These are phyloP conservation scores for Phaseolus coccineus DNA, from an alignment of 331 rosid species.

Conservation along the genomic window DNA sequence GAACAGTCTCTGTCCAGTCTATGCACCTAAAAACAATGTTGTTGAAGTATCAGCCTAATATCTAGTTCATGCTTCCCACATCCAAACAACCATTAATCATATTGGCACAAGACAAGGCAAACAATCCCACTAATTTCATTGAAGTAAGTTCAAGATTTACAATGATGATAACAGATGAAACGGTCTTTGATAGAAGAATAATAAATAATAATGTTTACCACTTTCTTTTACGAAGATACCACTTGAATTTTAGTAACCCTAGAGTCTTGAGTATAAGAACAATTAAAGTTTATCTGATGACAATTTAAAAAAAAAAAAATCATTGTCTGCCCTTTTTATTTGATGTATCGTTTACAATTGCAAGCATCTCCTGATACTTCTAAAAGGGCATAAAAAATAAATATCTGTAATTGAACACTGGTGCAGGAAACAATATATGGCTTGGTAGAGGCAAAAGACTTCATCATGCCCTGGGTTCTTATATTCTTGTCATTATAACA, in stretches of 20 bases:
- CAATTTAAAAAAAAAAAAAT: no score
- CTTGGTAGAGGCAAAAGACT: not conserved
- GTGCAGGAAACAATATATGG: not conserved
- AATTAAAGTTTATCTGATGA: no score
- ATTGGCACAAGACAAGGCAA: not conserved
- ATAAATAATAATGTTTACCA: not conserved
- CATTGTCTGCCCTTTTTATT: no score
- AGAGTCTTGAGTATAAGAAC: no score
- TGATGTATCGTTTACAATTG: no score
- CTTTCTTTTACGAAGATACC: not conserved
- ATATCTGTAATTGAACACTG: no score
- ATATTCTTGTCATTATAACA: not conserved
- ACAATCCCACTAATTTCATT: slow-evolving; percentile 12
- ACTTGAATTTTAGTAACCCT: not conserved
- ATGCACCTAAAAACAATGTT: slow-evolving; percentile 65
- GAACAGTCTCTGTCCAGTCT: slow-evolving; percentile 90
- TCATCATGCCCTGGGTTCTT: not conserved
- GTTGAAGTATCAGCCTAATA: slow-evolving; percentile 35
- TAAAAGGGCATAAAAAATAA: no score
- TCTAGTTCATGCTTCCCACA: slow-evolving; percentile 9
- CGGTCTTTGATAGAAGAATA: slow-evolving; percentile 5
- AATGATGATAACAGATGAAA: slow-evolving; percentile 10
- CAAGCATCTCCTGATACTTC: no score
- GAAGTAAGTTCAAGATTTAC: not conserved
- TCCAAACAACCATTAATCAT: slow-evolving; percentile 19